phyloP scores from a whole-genome alignment of 1,284 basidiomycete species.

The Cutaneotrichosporon spelunceum region DNA sequence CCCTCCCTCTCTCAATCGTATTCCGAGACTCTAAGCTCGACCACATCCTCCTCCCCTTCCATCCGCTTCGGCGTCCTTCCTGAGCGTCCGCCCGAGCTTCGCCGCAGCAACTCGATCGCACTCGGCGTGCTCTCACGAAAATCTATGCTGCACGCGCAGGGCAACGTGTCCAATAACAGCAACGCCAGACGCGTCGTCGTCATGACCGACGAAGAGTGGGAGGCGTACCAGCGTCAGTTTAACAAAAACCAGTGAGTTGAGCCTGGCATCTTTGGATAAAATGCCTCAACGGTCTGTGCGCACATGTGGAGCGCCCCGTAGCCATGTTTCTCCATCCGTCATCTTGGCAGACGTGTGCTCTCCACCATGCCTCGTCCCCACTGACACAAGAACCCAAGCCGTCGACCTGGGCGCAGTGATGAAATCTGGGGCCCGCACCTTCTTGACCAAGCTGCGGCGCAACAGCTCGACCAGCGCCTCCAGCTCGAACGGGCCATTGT shows the following conservation, averaged over 20 bases:
- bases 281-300: not conserved
- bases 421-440: slow-evolving; percentile 38
- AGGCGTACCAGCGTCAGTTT: slow-evolving; percentile 41
- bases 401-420: slow-evolving; percentile 45
- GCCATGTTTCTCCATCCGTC: too few relatives aligned
- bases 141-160: slow-evolving; percentile 41
- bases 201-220: slow-evolving; percentile 50
- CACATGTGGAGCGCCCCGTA: not conserved
- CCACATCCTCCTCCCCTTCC: slow-evolving; percentile 15
- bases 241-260: slow-evolving; percentile 34
- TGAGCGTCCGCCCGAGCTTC: slow-evolving; percentile 39
- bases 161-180: slow-evolving; percentile 8
- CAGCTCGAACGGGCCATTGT: slow-evolving; percentile 9
- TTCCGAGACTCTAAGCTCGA: slow-evolving; percentile 12
- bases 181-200: slow-evolving; percentile 32
- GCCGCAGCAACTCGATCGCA: slow-evolving; percentile 45
- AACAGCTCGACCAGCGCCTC: slow-evolving; percentile 16
- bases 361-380: not conserved
- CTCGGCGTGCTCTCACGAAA: slow-evolving; percentile 46
- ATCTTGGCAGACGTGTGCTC: too few relatives aligned
- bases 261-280: not conserved
- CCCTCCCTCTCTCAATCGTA: not conserved
- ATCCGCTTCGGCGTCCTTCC: slow-evolving; percentile 25
- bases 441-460: slow-evolving; percentile 44
- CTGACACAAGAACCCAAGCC: slow-evolving; percentile 20